Evolutionary conservation across 495 filamentous ascomycete genomes (phyloP).

Genomic region (Glonium stellatum): DNA sequence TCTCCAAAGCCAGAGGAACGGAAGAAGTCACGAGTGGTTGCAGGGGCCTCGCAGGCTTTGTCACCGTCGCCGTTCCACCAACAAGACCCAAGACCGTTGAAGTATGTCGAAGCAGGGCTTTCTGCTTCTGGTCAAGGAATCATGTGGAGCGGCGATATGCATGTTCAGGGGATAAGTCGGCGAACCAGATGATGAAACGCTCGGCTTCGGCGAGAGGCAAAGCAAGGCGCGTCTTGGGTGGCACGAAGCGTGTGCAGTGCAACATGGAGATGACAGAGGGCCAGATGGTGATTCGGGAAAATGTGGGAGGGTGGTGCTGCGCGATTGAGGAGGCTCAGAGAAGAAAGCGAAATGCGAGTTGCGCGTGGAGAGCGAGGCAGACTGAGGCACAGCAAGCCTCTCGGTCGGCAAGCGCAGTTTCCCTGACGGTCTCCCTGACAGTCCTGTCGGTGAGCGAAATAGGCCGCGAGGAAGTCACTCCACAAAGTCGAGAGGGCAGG

Average conservation of each 20-base stretch:
- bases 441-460: background rate
- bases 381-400: conserved; percentile 18
- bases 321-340: conserved; percentile 18
- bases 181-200: conserved; percentile 11
- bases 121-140: conserved; percentile 10
- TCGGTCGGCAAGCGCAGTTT: background rate
- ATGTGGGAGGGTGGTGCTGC: too few species aligned
- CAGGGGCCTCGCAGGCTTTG: conserved; percentile 1
- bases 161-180: conserved; percentile 14
- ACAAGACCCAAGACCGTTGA: background rate
- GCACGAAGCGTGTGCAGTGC: conserved; percentile 20
- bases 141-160: conserved; percentile 13
- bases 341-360: conserved; percentile 6
- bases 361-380: conserved; percentile 19
- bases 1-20: conserved; percentile 4
- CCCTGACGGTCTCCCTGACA: background rate
- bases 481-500: background rate
- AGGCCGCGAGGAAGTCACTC: background rate
- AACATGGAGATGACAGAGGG: conserved; percentile 18
- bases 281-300: too few species aligned
- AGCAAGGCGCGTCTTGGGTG: conserved; percentile 15
- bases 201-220: conserved; percentile 15
- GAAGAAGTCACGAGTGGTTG: conserved; percentile 13
- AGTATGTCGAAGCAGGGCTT: conserved; percentile 11
- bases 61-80: conserved; percentile 1